Base-by-base conservation (phyloP, 2,329 filamentous ascomycete genomes). In the Cercospora sojina region DNA sequence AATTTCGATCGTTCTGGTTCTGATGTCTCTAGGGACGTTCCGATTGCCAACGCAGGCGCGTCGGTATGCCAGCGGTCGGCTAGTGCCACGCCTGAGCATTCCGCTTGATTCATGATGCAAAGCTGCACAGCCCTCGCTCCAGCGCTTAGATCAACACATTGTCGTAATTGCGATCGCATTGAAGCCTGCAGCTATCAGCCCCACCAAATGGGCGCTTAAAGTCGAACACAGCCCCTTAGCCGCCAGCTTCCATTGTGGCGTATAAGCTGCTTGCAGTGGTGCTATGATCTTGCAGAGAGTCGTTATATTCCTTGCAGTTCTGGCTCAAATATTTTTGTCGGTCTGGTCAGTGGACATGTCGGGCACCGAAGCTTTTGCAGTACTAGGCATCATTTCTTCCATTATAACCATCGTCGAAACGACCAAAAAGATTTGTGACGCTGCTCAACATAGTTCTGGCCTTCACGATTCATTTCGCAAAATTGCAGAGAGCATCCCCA, bases 281-380 rank as follows among this genome's bases (percentile, higher is more conserved):
- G 35, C 35, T 12, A 41, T 12, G 35, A 41, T 41, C 35, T 41
- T 41, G 35, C 35, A 41, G 35, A 41, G 35, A 41, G 35, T 41
- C 35, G 35, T 41, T 41, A 41, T 41, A 41, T 41, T 41, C 35
- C 35, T 41, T 41, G 35, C 35, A 41, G 35, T 41, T 41, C 35
- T 41, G 35, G 35, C 35, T 41, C 35, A 41, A 41, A 41, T 16
- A 10, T 41, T 41, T 41, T 41, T 41, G 35, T 57, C 53, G 20
- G 27, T 27, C 53, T 27, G 20, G 32, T 57, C n/a, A 57, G 20
- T 32, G 23, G 32, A 27, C 20, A 57, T 57, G 53, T 57, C 53
- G 27, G 53, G 53, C 27, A 32, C 53, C 27, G 53, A 57, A 57
- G 53, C 53, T 18, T 57, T 57, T 57, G 53, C 53, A 57, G 53